A percentile compares a stretch with the other conserved stretches of the same genome.
Evolutionary conservation across 306 rosid species (phyloP).

Genomic region (Aeschynomene evenia): DNA sequence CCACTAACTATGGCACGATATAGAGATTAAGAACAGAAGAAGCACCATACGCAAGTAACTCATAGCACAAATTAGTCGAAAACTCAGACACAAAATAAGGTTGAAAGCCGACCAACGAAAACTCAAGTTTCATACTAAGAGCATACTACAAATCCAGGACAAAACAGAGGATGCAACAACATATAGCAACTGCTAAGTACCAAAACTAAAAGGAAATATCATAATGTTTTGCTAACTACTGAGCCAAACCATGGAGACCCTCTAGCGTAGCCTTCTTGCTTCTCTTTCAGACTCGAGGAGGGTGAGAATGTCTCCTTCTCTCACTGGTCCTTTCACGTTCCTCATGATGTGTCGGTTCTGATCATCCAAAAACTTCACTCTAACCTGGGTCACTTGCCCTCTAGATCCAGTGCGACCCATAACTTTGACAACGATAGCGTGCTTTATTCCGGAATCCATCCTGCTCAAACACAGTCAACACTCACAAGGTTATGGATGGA

Average conservation of each 20-base stretch:
- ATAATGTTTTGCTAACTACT: background rate
- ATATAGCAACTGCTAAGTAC: background rate
- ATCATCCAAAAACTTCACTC: conserved; percentile 52
- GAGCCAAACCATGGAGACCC: background rate
- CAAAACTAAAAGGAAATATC: background rate
- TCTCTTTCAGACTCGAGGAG: conserved; percentile 56
- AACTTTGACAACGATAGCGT: conserved; percentile 46
- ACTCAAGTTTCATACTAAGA: background rate
- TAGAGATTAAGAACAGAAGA: background rate
- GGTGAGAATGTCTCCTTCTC: conserved; percentile 51
- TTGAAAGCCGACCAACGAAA: background rate
- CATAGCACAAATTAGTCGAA: conserved; percentile 2
- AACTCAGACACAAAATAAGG: background rate
- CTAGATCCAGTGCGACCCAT: conserved; percentile 53
- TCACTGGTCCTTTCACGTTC: conserved; percentile 51
- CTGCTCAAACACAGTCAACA: conserved; percentile 25
- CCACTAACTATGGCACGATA: background rate
- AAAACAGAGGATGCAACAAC: background rate
- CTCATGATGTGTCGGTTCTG: conserved; percentile 53
- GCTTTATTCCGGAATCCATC: conserved; percentile 49
- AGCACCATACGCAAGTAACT: background rate
- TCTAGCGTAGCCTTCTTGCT: conserved; percentile 56
- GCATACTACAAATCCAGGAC: background rate
- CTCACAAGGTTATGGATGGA: background rate
- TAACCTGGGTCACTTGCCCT: conserved; percentile 58